Evolutionary conservation across 2,329 filamentous ascomycete genomes (phyloP), one percentile per base, ranked within the genome.

Genomic region (Aureobasidium sp.): DNA sequence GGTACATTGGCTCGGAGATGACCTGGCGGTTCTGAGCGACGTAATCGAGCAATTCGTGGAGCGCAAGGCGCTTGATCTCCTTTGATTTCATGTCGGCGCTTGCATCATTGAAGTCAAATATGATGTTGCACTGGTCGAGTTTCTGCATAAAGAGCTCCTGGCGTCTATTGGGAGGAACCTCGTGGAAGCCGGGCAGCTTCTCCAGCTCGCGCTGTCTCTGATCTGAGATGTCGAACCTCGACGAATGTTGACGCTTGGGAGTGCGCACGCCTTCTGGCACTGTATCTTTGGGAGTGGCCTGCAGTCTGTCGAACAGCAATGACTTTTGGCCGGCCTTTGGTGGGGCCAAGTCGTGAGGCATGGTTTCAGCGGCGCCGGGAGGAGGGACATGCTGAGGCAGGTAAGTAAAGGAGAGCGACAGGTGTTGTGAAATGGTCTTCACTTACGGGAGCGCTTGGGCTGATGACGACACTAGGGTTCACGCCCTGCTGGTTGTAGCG

Each of bases 141-240:
- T 99, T 99, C 74, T 97, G 92, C 92, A 99, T 97, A 78, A 99
- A 99, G 20, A 99, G 84, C 69, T 97, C 93, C 77, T 97, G 92
- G 65, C 94, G 86, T 66, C 93, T 87, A 73, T 96, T 96, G 17
- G 94, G 94, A 12, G 93, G 89, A 29, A 97, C 94, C 76, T 99
- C 94, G 71, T 99, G 94, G 76, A 99, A 99, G 39, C 94, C 94
- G 1, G 94, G 93, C 27, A 99, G 82, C 78, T 99, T 99, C 76
- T 99, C 94, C 56, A 99, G 82, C 75, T 99, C 94, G 71, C 94
- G 86, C 74, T 86, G 83, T 65, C 84, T 81, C 72, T 97, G 92
- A 66, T 95, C 91, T 3, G 94, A 99, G 67, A 99, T 95, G 74
- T 99, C 93, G 74, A 99, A 99, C 65, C 94, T 87, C 50, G 94